Evolutionary conservation across 2,329 filamentous ascomycete genomes (phyloP).

Genomic region (Exutisphaerella laricina): DNA sequence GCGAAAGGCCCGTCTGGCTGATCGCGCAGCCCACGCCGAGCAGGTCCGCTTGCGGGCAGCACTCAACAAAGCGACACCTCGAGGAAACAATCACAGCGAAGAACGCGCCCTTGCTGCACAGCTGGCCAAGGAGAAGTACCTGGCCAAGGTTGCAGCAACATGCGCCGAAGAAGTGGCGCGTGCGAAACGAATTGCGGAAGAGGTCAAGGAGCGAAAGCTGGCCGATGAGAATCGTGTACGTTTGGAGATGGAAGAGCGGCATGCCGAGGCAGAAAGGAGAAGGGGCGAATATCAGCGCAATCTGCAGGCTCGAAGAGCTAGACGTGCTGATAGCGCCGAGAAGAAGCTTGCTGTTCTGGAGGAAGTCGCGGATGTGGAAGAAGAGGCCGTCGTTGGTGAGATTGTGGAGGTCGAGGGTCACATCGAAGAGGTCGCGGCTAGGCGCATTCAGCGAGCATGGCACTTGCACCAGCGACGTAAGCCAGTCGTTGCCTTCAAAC

Average conservation of each 20-base stretch:
- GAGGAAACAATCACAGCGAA: conserved; percentile 57
- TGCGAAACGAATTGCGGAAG: conserved; percentile 76
- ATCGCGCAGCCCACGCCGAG: conserved; percentile 75
- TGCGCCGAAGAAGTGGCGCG: conserved; percentile 79
- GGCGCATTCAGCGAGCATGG: conserved; percentile 66
- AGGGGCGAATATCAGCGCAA: conserved; percentile 52
- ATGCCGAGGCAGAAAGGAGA: conserved; percentile 69
- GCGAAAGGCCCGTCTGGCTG: conserved; percentile 71
- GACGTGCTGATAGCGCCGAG: conserved; percentile 38
- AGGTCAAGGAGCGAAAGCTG: conserved; percentile 73
- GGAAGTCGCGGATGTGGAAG: conserved; percentile 43
- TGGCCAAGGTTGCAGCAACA: conserved; percentile 73
- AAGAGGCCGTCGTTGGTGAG: conserved; percentile 37
- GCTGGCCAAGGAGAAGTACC: conserved; percentile 70
- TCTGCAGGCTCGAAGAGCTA: conserved; percentile 42
- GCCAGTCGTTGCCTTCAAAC: conserved; percentile 59
- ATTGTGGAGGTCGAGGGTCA: conserved; percentile 36
- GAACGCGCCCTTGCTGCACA: conserved; percentile 72
- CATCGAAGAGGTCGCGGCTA: conserved; percentile 57
- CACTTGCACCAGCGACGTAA: conserved; percentile 53
- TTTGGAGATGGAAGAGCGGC: conserved; percentile 71
- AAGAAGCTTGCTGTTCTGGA: conserved; percentile 49
- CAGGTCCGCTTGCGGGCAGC: conserved; percentile 74
- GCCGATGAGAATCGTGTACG: conserved; percentile 65
- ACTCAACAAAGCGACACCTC: conserved; percentile 63